phyloP scores from a whole-genome alignment of 2,329 filamentous ascomycete species.

The Alternaria incomplexa region DNA sequence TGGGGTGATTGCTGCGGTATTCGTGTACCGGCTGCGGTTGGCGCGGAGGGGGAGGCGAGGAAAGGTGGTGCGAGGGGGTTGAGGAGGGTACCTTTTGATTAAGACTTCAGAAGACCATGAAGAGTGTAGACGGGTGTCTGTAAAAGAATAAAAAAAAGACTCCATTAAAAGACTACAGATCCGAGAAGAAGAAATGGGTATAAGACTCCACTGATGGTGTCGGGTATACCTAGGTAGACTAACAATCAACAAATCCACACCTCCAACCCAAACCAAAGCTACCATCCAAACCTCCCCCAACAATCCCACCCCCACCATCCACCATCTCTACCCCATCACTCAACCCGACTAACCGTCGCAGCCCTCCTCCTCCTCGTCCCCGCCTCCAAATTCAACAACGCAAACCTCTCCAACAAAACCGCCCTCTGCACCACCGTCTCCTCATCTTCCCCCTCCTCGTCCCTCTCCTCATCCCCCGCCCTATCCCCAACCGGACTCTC shows the following conservation, averaged over 20 bases:
- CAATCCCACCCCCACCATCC: background rate
- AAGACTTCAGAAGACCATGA: background rate
- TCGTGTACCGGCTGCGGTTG: conserved; percentile 92
- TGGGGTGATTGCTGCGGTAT: conserved; percentile 99
- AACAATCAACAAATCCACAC: background rate
- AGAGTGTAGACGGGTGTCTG: background rate
- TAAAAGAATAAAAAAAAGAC: background rate
- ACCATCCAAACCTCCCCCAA: background rate
- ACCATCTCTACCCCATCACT: background rate
- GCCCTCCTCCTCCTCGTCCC: background rate
- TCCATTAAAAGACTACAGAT: background rate
- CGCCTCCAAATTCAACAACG: background rate
- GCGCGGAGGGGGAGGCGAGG: conserved; percentile 85
- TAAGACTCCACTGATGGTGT: background rate
- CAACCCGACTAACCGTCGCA: background rate
- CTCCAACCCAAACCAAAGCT: background rate
- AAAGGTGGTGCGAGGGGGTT: conserved; percentile 69
- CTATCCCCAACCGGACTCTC: background rate
- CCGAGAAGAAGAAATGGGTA: no score
- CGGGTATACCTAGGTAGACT: background rate
- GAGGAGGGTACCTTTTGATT: conserved; percentile 84
- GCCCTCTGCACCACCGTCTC: background rate
- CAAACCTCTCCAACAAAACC: background rate
- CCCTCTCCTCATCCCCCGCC: background rate
- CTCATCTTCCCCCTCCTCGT: background rate